Conservation (phyloP, 2,329 filamentous ascomycete genomes). For the Chalaropsis thielavioides region DNA sequence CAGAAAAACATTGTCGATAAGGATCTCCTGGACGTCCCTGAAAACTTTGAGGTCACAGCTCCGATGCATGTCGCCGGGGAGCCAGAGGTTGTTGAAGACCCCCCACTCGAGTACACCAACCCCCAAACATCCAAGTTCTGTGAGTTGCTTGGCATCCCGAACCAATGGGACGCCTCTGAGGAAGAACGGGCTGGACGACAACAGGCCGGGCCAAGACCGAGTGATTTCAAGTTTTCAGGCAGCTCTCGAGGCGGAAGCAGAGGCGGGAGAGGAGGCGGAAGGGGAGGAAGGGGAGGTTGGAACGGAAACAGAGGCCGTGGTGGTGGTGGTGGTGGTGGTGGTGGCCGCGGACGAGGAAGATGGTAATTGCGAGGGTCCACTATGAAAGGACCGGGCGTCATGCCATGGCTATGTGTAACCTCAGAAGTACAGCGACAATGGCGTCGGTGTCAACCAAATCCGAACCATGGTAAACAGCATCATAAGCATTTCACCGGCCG, state of each 20-base stretch:
- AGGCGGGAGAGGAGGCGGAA: constrained; percentile 25
- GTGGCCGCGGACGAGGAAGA: constrained; percentile 10
- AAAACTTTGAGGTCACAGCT: constrained; percentile 66
- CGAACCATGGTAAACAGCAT: background rate
- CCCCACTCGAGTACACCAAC: constrained; percentile 71
- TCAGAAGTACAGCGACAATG: background rate
- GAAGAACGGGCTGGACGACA: constrained; percentile 52
- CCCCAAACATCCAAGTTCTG: constrained; percentile 78
- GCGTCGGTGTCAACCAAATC: too few species aligned
- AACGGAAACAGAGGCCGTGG: constrained; percentile 23
- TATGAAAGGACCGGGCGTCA: background rate
- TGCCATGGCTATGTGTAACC: background rate
- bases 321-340: constrained; percentile 22
- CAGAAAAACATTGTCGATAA: constrained; percentile 54
- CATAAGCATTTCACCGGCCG: too few species aligned
- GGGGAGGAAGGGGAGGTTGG: constrained; percentile 27
- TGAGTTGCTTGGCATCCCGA: constrained; percentile 57
- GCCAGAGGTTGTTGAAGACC: constrained; percentile 43
- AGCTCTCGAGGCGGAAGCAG: constrained; percentile 28
- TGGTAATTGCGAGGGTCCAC: background rate
- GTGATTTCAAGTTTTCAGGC: constrained; percentile 22
- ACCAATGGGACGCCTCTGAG: constrained; percentile 58
- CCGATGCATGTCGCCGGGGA: constrained; percentile 48
- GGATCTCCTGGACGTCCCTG: constrained; percentile 52
- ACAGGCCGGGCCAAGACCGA: constrained; percentile 29